These are phyloP conservation scores for Grammothele lineata DNA, from an alignment of 768 basidiomycete genomes.

Conservation along the genomic window DNA sequence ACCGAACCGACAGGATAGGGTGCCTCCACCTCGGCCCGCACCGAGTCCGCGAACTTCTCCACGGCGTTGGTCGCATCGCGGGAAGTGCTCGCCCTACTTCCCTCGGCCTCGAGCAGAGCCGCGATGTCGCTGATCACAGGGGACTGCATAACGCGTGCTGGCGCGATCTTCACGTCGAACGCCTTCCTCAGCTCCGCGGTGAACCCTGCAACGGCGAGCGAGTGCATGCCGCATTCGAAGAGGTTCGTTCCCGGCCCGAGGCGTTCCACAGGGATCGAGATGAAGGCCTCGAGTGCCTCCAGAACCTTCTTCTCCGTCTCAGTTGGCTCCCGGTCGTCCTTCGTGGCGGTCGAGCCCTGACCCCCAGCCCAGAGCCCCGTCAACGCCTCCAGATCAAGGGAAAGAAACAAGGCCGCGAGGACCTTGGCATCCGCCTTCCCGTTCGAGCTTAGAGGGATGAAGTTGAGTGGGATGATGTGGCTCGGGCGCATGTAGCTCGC, in stretches of 20 bases:
- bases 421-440: conserved; percentile 32
- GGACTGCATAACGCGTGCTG: conserved; percentile 28
- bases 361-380: conserved; percentile 8
- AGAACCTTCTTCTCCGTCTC: conserved; percentile 35
- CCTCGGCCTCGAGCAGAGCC: conserved; percentile 2
- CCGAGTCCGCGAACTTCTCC: not conserved
- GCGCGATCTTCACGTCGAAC: conserved; percentile 19
- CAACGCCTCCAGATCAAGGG: conserved; percentile 20
- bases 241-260: conserved; percentile 21
- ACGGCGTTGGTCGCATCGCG: not conserved
- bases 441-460: conserved; percentile 41
- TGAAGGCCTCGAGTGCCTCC: conserved; percentile 28
- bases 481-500: conserved; percentile 50
- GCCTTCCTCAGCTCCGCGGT: conserved; percentile 20
- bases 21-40: conserved; percentile 3
- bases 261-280: conserved; percentile 14
- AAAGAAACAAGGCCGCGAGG: conserved; percentile 24
- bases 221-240: conserved; percentile 33
- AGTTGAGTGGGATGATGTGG: conserved; percentile 44
- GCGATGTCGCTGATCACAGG: conserved; percentile 22
- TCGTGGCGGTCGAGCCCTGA: not conserved
- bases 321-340: conserved; percentile 1
- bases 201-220: conserved; percentile 24
- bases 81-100: not conserved
- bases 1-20: conserved; percentile 3